Conservation (phyloP, 2,329 filamentous ascomycete species). For the Fusarium dimerum region DNA sequence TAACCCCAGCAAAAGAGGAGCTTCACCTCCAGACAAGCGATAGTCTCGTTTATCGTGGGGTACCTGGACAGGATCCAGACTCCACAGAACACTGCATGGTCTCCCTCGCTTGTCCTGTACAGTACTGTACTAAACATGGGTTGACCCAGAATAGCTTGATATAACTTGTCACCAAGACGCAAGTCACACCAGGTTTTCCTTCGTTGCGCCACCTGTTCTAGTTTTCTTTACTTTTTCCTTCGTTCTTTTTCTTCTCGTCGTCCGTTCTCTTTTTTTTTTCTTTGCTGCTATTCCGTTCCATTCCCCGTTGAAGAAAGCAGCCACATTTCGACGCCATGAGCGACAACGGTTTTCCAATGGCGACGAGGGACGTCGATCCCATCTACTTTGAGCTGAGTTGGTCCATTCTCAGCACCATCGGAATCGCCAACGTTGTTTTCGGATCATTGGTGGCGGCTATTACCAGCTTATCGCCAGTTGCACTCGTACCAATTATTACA, state of each 20-base stretch:
- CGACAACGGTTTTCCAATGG: neutral
- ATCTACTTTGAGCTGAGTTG: conserved; percentile 46
- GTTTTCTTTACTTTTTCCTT: neutral
- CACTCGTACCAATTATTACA: conserved; percentile 41
- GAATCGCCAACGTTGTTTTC: conserved; percentile 41
- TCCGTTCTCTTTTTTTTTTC: neutral
- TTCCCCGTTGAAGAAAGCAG: neutral
- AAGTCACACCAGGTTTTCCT: neutral
- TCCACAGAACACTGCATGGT: too few relatives aligned
- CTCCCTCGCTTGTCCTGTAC: too few relatives aligned
- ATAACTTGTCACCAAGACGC: too few relatives aligned
- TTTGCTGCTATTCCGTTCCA: neutral
- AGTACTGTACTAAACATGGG: too few relatives aligned
- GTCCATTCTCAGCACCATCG: conserved; percentile 47
- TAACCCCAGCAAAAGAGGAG: too few relatives aligned
- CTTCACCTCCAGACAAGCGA: too few relatives aligned
- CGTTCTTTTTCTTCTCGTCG: neutral
- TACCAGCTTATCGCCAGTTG: conserved; percentile 39
- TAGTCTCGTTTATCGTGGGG: too few relatives aligned
- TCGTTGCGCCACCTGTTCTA: neutral
- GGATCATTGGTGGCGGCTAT: conserved; percentile 41
- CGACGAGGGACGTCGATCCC: neutral
- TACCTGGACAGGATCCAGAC: too few relatives aligned
- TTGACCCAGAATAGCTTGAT: too few relatives aligned
- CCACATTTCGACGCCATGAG: neutral